phyloP scores from a whole-genome alignment of 345 rosid species.

The Atalantia buxifolia region DNA sequence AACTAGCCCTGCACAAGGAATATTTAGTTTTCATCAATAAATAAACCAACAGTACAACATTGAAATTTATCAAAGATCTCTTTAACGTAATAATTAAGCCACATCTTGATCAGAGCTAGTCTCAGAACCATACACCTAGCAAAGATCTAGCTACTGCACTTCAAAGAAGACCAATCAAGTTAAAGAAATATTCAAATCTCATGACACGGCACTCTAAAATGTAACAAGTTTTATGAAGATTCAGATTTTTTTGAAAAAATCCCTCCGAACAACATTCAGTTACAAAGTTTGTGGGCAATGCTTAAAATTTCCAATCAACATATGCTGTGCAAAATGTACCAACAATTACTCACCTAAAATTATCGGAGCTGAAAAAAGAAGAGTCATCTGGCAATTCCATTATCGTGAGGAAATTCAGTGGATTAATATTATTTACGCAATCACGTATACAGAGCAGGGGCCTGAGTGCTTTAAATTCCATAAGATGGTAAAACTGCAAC shows the following conservation, averaged over 20 bases:
- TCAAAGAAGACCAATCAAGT: neutral
- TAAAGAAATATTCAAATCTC: neutral
- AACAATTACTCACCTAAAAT: slow-evolving; percentile 57
- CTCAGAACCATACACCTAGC: neutral
- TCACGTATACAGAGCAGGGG: slow-evolving; percentile 48
- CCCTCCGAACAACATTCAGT: neutral
- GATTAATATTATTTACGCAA: slow-evolving; percentile 43
- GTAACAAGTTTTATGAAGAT: neutral
- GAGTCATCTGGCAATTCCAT: slow-evolving; percentile 64
- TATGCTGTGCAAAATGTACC: neutral
- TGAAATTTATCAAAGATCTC: neutral
- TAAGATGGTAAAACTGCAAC: slow-evolving; percentile 60
- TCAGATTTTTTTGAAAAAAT: too few species aligned
- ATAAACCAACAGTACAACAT: neutral
- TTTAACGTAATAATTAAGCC: neutral
- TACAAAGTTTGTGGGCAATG: neutral
- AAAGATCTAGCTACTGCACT: neutral
- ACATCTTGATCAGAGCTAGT: neutral
- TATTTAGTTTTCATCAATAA: neutral
- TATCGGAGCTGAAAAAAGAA: slow-evolving; percentile 64
- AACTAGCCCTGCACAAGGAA: slow-evolving; percentile 53
- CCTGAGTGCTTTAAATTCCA: slow-evolving; percentile 56
- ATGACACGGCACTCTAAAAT: neutral
- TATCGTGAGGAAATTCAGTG: slow-evolving; percentile 58
- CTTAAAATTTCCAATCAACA: neutral